Evolutionary conservation across 495 filamentous ascomycete species (phyloP), one percentile per base, ranked within the genome.

Genomic region (Neurospora tetrasperma): DNA sequence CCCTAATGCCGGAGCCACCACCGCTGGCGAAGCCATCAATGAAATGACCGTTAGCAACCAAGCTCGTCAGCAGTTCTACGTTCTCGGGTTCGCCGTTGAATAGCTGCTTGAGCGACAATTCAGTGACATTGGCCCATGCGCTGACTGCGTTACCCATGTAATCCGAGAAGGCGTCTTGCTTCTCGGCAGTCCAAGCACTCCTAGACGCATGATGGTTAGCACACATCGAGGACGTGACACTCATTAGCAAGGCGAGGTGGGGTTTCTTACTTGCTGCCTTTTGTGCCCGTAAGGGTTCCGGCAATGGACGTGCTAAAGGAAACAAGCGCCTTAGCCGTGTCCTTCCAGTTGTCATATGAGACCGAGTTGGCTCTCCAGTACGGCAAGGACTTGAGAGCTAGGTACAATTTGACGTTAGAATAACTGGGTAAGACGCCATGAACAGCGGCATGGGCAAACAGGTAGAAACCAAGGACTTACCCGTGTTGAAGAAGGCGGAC

Each of bases 41-140:
- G 70, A 82, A 73, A 43, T 80, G 71, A 16, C 80, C 80, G 62
- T 79, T 72, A 5, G 75, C 39, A 11, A 81, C 77, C n/a, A 73
- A 27, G 5, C 48, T 71, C n/a, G 39, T 48, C n/a, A 80, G 76
- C 16, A 73, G 62, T 2, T 74, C 39, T 20, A 79, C 39, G 1
- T 41, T 73, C 39, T 74, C 71, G 35, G 73, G 42, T 0, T 27
- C n/a, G 71, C 78, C 78, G 66, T 72, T 43, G 71, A 80, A 79
- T 10, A 78, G 42, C 3, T 70, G 31, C 3, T 12, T 12, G 7
- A 79, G 70, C 20, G 74, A 18, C 10, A 43, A 10, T 18, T 59
- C 41, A 42, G 74, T 71, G 31, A 71, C 38, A 1, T 73, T 69
- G 18, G 0, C 18, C 78, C 79, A 82, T 59, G 41, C 75, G 31